Percentiles rank a stretch among this genome's conserved stretches.
phyloP scores from a whole-genome alignment of 139 green algal species.

The Deuterostichococcus epilithicus region DNA sequence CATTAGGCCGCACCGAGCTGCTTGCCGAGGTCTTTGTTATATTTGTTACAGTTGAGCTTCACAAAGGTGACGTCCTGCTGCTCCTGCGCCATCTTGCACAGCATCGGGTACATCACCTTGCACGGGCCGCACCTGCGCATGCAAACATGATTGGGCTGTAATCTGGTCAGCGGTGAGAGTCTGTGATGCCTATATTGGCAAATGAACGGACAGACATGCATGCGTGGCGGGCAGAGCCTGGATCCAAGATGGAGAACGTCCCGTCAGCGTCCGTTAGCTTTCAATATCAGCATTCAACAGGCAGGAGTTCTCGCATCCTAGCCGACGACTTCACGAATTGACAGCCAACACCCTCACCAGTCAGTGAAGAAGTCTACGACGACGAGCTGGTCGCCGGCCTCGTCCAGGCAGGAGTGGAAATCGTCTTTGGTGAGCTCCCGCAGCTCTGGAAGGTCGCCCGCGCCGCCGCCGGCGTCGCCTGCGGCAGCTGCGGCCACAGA shows the following conservation, averaged over 20 bases:
- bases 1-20: conserved; percentile 24
- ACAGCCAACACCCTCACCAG: conserved; percentile 28
- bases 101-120: conserved; percentile 76
- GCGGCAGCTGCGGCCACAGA: neutral
- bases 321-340: no score
- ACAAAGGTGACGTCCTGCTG: conserved; percentile 46
- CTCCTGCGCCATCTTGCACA: conserved; percentile 25
- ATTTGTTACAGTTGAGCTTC: conserved; percentile 81
- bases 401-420: conserved; percentile 24
- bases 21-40: conserved; percentile 67
- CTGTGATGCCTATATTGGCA: no score
- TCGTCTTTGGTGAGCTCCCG: conserved; percentile 24
- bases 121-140: conserved; percentile 60
- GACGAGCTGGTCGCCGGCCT: conserved; percentile 41
- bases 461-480: neutral
- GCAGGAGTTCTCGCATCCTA: no score
- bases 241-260: neutral
- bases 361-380: conserved; percentile 72
- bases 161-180: no score
- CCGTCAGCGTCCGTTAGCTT: neutral
- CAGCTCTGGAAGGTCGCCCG: conserved; percentile 4
- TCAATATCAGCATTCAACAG: neutral
- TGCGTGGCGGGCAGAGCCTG: no score
- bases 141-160: no score
- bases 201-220: no score